Evolutionary conservation across 2,329 filamentous ascomycete species (phyloP).

Genomic region (Aspergillus viridinutans): DNA sequence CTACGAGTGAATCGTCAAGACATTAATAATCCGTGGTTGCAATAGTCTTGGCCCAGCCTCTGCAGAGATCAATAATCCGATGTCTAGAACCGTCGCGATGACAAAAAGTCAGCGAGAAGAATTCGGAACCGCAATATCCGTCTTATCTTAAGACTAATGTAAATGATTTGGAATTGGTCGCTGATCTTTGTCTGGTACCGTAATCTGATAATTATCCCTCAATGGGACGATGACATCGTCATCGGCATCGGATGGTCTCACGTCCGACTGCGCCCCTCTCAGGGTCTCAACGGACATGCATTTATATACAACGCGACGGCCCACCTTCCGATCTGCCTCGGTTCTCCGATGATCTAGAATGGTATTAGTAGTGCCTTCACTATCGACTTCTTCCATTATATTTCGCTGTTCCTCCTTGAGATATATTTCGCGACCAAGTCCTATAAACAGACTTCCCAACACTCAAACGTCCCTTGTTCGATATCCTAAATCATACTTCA

Average conservation of each 20-base stretch:
- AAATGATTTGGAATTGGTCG: not conserved
- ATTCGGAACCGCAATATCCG: not conserved
- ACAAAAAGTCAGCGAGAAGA: not conserved
- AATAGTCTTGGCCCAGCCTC: not conserved
- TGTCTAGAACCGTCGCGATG: not conserved
- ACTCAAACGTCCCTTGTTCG: not conserved
- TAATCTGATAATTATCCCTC: not conserved
- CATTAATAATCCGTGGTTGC: not conserved
- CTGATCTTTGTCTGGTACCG: too few relatives aligned
- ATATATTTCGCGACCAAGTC: not conserved
- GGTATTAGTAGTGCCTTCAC: not conserved
- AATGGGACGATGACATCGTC: not conserved
- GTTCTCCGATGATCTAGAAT: not conserved
- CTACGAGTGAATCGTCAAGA: not conserved
- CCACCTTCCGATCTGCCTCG: not conserved
- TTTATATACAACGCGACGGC: not conserved
- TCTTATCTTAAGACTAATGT: not conserved
- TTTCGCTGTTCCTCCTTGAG: not conserved
- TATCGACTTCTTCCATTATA: not conserved
- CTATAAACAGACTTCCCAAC: not conserved
- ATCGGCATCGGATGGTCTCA: not conserved
- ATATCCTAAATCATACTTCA: conserved; percentile 1
- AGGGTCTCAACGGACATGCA: not conserved
- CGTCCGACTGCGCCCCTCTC: not conserved
- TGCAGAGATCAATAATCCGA: not conserved